These are phyloP conservation scores for Pseudogymnoascus sp. DNA, from an alignment of 2,329 filamentous ascomycete genomes.

Conservation along the genomic window DNA sequence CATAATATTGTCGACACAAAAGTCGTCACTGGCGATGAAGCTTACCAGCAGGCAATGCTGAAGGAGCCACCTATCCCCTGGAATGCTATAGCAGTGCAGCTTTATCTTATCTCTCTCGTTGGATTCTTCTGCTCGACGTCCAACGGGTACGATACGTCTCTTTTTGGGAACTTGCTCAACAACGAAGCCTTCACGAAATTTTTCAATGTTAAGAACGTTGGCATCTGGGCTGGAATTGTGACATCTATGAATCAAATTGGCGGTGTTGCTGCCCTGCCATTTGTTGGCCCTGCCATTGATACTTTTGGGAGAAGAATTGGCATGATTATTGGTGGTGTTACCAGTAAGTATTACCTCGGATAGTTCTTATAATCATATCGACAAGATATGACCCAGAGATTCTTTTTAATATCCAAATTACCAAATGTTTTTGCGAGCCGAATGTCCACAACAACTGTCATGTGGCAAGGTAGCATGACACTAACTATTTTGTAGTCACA, in stretches of 20 bases:
- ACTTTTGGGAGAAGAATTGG: constrained; percentile 39
- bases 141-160: constrained; percentile 44
- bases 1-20: constrained; percentile 21
- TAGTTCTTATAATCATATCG: neutral
- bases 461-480: constrained; percentile 31
- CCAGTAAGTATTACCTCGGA: constrained; percentile 27
- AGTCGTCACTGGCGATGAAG: constrained; percentile 42
- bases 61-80: constrained; percentile 41
- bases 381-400: neutral
- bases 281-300: constrained; percentile 40
- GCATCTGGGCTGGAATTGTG: constrained; percentile 43
- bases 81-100: constrained; percentile 31
- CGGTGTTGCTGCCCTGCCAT: constrained; percentile 38
- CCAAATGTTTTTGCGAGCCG: neutral
- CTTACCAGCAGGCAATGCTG: constrained; percentile 46
- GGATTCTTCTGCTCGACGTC: constrained; percentile 43
- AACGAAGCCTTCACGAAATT: constrained; percentile 34
- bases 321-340: constrained; percentile 38
- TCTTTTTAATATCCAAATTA: neutral
- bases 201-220: constrained; percentile 35
- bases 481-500: constrained; percentile 23
- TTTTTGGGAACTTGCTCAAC: constrained; percentile 41
- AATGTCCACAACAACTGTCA: constrained; percentile 36
- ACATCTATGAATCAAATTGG: constrained; percentile 46
- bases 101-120: constrained; percentile 38